phyloP scores from a whole-genome alignment of 2,329 filamentous ascomycete species.

The Pseudogymnoascus sp. region DNA sequence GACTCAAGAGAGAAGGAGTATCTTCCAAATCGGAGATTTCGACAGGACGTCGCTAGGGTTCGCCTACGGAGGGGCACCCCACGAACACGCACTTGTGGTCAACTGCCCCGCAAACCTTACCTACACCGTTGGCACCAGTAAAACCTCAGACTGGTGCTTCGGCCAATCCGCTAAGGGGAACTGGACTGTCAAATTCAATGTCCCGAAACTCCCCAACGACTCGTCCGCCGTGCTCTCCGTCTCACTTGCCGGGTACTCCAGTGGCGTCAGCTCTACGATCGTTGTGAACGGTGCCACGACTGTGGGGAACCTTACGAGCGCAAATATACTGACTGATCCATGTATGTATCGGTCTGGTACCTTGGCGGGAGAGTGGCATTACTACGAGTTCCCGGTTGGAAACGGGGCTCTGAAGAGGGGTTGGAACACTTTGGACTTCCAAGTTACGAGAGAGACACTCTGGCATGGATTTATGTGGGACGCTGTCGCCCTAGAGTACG shows the following conservation, averaged over 20 bases:
- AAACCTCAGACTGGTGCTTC: slow-evolving; percentile 40
- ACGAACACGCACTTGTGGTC: slow-evolving; percentile 37
- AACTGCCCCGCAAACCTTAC: slow-evolving; percentile 37
- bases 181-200: slow-evolving; percentile 13
- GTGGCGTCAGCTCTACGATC: slow-evolving; percentile 28
- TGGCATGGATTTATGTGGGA: slow-evolving; percentile 37
- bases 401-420: slow-evolving; percentile 27
- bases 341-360: slow-evolving; percentile 35
- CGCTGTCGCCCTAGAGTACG: slow-evolving; percentile 30
- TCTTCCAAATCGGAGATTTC: slow-evolving; percentile 42
- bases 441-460: slow-evolving; percentile 27
- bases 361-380: slow-evolving; percentile 34
- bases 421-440: slow-evolving; percentile 30
- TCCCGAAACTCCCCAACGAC: slow-evolving; percentile 7
- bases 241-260: slow-evolving; percentile 15
- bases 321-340: slow-evolving; percentile 30
- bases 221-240: slow-evolving; percentile 11
- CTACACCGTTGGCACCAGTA: slow-evolving; percentile 33
- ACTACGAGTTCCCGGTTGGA: slow-evolving; percentile 30
- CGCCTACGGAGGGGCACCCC: slow-evolving; percentile 33
- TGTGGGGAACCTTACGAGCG: slow-evolving; percentile 30
- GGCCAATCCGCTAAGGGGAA: slow-evolving; percentile 28
- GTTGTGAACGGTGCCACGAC: slow-evolving; percentile 27
- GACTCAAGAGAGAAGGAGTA: slow-evolving; percentile 30
- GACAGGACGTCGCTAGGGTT: slow-evolving; percentile 40